These are phyloP conservation scores for Combretum micranthum DNA, from an alignment of 345 rosid genomes.

Conservation along the genomic window DNA sequence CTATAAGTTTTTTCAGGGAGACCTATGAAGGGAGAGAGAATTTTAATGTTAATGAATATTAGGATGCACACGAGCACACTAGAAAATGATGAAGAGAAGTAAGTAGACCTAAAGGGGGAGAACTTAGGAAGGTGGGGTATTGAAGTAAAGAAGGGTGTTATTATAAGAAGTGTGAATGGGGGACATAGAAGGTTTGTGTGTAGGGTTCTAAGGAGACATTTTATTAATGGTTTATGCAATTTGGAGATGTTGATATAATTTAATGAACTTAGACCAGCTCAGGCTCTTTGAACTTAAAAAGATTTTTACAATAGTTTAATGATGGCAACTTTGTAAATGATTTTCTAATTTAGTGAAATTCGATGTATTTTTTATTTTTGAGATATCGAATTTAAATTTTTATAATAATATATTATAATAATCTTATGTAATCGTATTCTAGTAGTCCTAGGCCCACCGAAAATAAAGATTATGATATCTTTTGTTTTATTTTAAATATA, in stretches of 20 bases:
- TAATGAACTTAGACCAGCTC: not conserved
- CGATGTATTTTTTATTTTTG: too few species aligned
- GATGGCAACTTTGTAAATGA: too few species aligned
- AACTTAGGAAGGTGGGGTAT: not conserved
- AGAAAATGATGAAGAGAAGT: conserved; percentile 13
- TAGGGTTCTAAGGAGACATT: conserved; percentile 51
- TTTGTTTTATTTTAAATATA: too few species aligned
- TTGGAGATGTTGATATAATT: not conserved
- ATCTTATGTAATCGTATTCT: too few species aligned
- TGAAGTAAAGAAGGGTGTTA: not conserved
- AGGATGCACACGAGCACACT: conserved; percentile 39
- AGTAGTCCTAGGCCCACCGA: too few species aligned
- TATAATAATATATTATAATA: too few species aligned
- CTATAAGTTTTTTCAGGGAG: not conserved
- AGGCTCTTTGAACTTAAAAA: not conserved
- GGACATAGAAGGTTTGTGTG: conserved; percentile 45
- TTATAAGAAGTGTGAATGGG: conserved; percentile 16
- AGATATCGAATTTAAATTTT: too few species aligned
- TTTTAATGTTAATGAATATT: not conserved
- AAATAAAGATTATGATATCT: too few species aligned
- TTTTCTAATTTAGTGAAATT: too few species aligned
- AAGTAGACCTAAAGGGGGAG: conserved; percentile 3
- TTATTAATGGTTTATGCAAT: conserved; percentile 37
- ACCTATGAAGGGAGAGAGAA: not conserved
- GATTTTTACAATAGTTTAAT: too few species aligned